These are phyloP conservation scores for Podospora tetraspora DNA, from an alignment of 495 filamentous ascomycete species.

Conservation along the genomic window DNA sequence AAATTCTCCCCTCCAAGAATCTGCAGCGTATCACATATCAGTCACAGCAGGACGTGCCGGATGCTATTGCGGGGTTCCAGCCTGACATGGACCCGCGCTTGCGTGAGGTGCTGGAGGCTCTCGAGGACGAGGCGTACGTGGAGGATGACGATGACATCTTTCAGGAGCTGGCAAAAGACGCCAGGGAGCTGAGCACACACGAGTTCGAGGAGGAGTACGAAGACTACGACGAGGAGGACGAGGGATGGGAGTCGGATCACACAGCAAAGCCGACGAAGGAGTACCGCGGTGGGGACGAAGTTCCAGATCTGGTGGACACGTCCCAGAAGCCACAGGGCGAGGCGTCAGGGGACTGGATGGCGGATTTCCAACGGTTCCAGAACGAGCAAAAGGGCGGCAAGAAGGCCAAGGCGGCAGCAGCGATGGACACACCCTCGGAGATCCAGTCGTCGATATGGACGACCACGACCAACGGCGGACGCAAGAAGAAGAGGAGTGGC, in stretches of 20 bases:
- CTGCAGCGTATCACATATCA: conserved; percentile 74
- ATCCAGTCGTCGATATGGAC: conserved; percentile 73
- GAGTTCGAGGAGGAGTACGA: conserved; percentile 36
- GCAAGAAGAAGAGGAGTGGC: conserved; percentile 84
- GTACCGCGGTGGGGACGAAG: conserved; percentile 41
- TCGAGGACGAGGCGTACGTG: conserved; percentile 95
- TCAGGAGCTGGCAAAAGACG: conserved; percentile 66
- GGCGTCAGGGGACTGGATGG: conserved; percentile 66
- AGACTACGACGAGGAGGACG: conserved; percentile 46
- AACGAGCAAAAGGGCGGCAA: conserved; percentile 55
- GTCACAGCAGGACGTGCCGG: conserved; percentile 88
- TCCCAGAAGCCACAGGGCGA: conserved; percentile 41
- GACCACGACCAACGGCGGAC: conserved; percentile 65
- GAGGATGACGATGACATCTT: conserved; percentile 86
- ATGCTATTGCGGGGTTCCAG: conserved; percentile 86
- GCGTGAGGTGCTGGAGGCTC: conserved; percentile 85
- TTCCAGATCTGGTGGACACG: conserved; percentile 44
- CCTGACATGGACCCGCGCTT: conserved; percentile 97
- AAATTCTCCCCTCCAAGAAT: conserved; percentile 66
- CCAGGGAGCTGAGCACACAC: conserved; percentile 50
- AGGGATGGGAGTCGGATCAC: conserved; percentile 91
- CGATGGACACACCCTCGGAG: conserved; percentile 47
- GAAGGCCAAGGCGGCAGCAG: conserved; percentile 37
- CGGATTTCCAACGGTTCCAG: conserved; percentile 87
- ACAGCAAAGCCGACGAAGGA: conserved; percentile 68